Evolutionary conservation across 768 basidiomycete genomes (phyloP), one percentile per base, ranked within the genome.

Genomic region (Kockovaella imperatae): DNA sequence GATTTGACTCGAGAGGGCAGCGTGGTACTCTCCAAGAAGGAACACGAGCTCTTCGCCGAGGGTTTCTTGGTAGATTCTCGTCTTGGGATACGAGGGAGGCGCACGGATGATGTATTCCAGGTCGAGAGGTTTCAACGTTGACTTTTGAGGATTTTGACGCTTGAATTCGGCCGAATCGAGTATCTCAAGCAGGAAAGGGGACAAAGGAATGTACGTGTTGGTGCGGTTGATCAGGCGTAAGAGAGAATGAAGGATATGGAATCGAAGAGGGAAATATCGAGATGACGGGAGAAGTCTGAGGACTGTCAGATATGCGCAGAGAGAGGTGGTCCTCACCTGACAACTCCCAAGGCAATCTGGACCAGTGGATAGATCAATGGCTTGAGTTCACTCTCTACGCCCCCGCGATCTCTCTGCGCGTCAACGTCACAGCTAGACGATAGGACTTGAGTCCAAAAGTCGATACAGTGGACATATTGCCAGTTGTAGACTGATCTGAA

Each of bases 401-500:
- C 75, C 7, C 55, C 62, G 17, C 74, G 77, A 45, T 77, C 77
- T 13, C 69, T 65, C 50, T 80, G 76, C 2, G 75, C 73, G 59
- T 82, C 74, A 24, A 74, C 73, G 61, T 83, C 80, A 62, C 87
- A 91, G 14, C 87, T 83, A 35, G 83, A 77, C 18, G 83, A 84
- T 8, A 99, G 77, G 8, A 96, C 88, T 34, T 87, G 77, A 32
- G 80, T 79, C 95, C 95, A 99, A 63, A 97, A 97, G 74, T 99
- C 95, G 56, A 99, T 75, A 50, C 82, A 87, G 69, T 99, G 95
- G 2, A 83, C 85, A 57, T 84, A 96, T 73, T 96, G 95, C 95
- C 95, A 99, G 73, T 96, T 99, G 73, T 99, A 95, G 18, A 99
- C 93, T 60, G 85, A 83, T 69, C 83, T 84, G 74, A 85, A 91